phyloP scores from a whole-genome alignment of 1,284 basidiomycete genomes.

The Boletellus deceptivus region DNA sequence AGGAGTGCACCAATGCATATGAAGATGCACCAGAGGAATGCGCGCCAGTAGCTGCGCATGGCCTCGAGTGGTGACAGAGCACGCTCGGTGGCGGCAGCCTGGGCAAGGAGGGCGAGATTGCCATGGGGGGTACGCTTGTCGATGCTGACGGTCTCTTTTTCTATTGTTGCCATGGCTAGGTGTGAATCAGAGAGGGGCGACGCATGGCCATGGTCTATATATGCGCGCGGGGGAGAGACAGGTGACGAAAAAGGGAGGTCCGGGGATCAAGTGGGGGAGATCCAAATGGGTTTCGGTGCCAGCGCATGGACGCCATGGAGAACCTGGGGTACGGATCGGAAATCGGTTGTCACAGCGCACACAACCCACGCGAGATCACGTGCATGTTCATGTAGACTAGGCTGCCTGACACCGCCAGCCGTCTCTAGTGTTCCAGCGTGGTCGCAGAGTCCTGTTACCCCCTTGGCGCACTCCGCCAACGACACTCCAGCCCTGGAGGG shows the following conservation, averaged over 20 bases:
- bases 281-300: too few relatives aligned
- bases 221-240: too few relatives aligned
- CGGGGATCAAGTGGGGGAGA: too few relatives aligned
- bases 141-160: background rate
- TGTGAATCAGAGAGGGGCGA: too few relatives aligned
- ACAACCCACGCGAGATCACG: too few relatives aligned
- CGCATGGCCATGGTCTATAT: too few relatives aligned
- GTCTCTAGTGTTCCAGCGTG: conserved; percentile 22
- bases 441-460: conserved; percentile 40
- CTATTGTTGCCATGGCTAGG: background rate
- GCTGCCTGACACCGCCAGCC: background rate
- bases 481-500: conserved; percentile 42
- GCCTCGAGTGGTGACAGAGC: conserved; percentile 21
- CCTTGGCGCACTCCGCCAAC: conserved; percentile 34
- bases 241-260: too few relatives aligned
- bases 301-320: too few relatives aligned
- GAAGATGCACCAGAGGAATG: conserved; percentile 29
- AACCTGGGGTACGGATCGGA: too few relatives aligned
- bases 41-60: conserved; percentile 26
- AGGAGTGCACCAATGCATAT: conserved; percentile 26
- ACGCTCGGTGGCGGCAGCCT: conserved; percentile 24
- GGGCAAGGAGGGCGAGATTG: conserved; percentile 21
- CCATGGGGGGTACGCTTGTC: background rate
- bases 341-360: too few relatives aligned
- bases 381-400: too few relatives aligned